These are phyloP conservation scores for Fusarium nurragi DNA, from an alignment of 2,329 filamentous ascomycete species.

Conservation along the genomic window DNA sequence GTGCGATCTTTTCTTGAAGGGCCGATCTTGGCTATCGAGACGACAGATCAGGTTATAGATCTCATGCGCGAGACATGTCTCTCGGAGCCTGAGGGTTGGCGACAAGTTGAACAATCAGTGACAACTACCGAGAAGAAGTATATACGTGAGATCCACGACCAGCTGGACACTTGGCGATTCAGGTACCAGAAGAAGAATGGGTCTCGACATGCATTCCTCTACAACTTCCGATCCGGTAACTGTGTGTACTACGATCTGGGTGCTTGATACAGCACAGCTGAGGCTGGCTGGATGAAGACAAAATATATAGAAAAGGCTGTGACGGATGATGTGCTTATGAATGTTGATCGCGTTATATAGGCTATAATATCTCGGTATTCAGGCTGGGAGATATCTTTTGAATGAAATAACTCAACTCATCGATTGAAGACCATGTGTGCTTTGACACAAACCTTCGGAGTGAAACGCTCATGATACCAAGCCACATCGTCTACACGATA, in stretches of 20 bases:
- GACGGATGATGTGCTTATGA: background rate
- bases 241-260: constrained; percentile 87
- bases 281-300: background rate
- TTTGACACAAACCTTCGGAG: background rate
- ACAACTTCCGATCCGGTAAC: constrained; percentile 86
- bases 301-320: background rate
- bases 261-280: constrained; percentile 36
- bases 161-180: constrained; percentile 71
- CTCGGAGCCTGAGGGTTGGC: constrained; percentile 85
- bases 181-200: constrained; percentile 64
- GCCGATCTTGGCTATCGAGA: constrained; percentile 88
- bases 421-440: background rate
- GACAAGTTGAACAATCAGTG: constrained; percentile 79
- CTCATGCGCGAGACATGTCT: constrained; percentile 78
- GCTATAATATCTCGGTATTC: background rate
- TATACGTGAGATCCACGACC: constrained; percentile 80
- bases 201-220: constrained; percentile 82
- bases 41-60: constrained; percentile 83
- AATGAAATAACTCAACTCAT: constrained; percentile 19
- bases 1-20: constrained; percentile 77
- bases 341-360: constrained; percentile 8
- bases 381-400: background rate
- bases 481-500: background rate
- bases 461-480: constrained; percentile 18
- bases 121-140: constrained; percentile 83